Evolutionary conservation across 2,329 filamentous ascomycete species (phyloP), one percentile per base, ranked within the genome.

Genomic region (Xylaria multiplex): DNA sequence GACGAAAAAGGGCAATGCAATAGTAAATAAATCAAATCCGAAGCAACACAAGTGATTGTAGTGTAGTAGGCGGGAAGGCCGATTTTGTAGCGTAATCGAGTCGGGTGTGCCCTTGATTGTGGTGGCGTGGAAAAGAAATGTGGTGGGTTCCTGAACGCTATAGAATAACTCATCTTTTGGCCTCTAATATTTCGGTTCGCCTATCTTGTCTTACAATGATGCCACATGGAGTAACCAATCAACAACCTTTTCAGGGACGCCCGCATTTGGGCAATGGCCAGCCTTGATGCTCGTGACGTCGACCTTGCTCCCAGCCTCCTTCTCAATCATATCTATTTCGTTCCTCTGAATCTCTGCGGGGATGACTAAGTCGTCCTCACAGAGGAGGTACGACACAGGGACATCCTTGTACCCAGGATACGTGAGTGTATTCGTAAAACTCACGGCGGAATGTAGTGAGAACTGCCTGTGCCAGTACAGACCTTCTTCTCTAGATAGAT

Each of bases 321-420:
- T 49, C 53, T 75, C 78, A 49, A 83, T 78, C 32, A 70, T 69
- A 11, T 79, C 74, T 48, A 74, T 72, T 22, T 56, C 65, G 0
- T 35, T 54, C 45, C 78, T 80, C 69, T 82, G 80, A 6, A 69
- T 49, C 22, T 69, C 63, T 0, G 77, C 70, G 1, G 71, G 53
- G n/a, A 83, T 70, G n/a, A 72, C 68, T 11, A 59, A 11, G 64
- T 83, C 80, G 0, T 75, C 65, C 50, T 79, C 77, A 45, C 77
- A 78, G 13, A 82, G 2, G 8, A 83, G 69, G 64, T 79, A 83
- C 1, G 77, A 81, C 2, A 79, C 77, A 0, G 78, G 78, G 1
- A 81, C 71, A 42, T 82, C 75, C 61, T 78, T 79, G 65, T 81
- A 83, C 0, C 79, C 80, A 2, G 76, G 64, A 67, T 82, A 74